Conservation (phyloP, 352 stramenopile species). For the Elongisporangium anandrum region DNA sequence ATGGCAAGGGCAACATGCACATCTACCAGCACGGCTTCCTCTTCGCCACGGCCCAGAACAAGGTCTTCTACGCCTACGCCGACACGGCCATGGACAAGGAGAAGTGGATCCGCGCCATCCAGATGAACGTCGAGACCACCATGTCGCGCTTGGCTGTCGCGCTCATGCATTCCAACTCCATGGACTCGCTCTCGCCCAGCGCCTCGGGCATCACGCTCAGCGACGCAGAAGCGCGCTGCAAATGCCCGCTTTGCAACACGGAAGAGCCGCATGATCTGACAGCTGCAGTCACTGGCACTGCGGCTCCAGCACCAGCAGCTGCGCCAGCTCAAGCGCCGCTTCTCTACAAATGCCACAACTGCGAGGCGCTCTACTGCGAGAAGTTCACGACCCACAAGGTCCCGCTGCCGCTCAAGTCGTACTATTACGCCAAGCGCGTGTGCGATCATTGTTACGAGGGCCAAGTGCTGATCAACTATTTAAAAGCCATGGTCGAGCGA, state of each 20-base stretch:
- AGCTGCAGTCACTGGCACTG: background rate
- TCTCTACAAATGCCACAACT: conserved; percentile 83
- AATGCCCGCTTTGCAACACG: conserved; percentile 56
- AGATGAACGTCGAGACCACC: conserved; percentile 82
- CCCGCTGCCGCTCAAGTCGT: conserved; percentile 68
- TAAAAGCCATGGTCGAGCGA: conserved; percentile 81
- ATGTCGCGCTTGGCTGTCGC: conserved; percentile 51
- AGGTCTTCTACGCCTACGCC: conserved; percentile 87
- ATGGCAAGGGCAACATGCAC: conserved; percentile 90
- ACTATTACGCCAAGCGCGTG: conserved; percentile 85
- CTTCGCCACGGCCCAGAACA: conserved; percentile 85
- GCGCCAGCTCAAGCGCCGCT: conserved; percentile 31
- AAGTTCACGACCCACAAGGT: conserved; percentile 80
- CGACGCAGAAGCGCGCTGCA: conserved; percentile 60
- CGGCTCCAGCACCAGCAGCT: conserved; percentile 6
- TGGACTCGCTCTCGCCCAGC: conserved; percentile 55
- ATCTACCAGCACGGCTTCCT: conserved; percentile 89
- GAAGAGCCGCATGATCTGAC: conserved; percentile 16
- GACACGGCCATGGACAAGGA: conserved; percentile 89
- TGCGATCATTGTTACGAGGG: conserved; percentile 82
- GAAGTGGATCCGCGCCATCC: conserved; percentile 87
- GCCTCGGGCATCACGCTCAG: conserved; percentile 37
- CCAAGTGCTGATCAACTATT: conserved; percentile 83
- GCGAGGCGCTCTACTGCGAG: conserved; percentile 73
- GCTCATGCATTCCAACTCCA: conserved; percentile 35